Evolutionary conservation across 345 rosid genomes (phyloP).

Genomic region (Eucalyptus cladocalyx): DNA sequence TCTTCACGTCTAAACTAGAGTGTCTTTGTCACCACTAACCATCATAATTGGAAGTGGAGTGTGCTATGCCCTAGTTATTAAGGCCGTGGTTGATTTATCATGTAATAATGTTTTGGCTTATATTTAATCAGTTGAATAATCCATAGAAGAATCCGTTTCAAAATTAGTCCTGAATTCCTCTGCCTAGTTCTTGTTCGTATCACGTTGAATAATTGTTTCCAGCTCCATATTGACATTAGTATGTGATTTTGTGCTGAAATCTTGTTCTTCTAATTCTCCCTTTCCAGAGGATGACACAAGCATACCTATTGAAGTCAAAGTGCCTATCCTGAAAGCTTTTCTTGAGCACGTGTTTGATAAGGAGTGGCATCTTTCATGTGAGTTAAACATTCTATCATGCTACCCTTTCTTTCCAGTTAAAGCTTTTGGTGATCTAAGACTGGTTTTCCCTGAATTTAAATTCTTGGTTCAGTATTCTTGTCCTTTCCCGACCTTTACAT

Average conservation of each 20-base stretch:
- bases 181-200: neutral
- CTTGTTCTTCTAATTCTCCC: neutral
- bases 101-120: neutral
- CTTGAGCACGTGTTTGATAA: conserved; percentile 60
- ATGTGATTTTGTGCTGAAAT: neutral
- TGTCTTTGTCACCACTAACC: neutral
- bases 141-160: neutral
- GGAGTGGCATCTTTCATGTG: conserved; percentile 86
- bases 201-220: neutral
- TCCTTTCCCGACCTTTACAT: neutral
- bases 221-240: neutral
- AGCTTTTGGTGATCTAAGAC: neutral
- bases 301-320: conserved; percentile 16
- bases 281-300: conserved; percentile 95
- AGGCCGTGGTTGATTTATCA: neutral
- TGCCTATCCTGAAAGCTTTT: conserved; percentile 66
- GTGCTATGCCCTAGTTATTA: too few relatives aligned
- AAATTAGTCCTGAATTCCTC: neutral
- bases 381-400: conserved; percentile 4
- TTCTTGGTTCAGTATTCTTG: neutral
- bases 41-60: neutral
- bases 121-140: neutral
- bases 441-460: neutral
- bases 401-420: neutral
- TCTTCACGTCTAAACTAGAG: neutral